Base-by-base conservation (phyloP, 2,329 filamentous ascomycete species). In the Diplodia seriata region DNA sequence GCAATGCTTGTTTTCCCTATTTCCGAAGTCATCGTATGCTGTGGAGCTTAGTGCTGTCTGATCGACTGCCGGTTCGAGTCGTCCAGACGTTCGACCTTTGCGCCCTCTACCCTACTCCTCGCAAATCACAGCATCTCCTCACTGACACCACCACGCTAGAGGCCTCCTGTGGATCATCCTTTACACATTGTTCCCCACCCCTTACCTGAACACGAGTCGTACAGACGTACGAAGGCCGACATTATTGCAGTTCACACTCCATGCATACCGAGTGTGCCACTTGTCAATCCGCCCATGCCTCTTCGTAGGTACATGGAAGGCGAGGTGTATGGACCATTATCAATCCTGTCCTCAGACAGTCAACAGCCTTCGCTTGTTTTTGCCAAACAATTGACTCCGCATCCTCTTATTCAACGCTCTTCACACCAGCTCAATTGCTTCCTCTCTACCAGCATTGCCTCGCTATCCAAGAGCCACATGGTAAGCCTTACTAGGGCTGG, bases 161-260 rank as follows among this genome's bases (percentile, higher is more conserved):
- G n/a, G 7, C 40, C 15, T n/a, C 40, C 3, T n/a, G 40, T 47
- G 40, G 18, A 47, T 47, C 40, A 18, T 23, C 7, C 14, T 57
- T 23, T 20, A 1, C 23, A 23, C 31, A 12, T 20, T 14, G 31
- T 11, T 40, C n/a, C 18, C 54, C 54, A 57, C 23, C 15, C 3
- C 43, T 36, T n/a, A 14, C 38, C 26, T 14, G 20, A 26, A n/a
- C 18, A 12, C 61, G 61, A 64, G 29, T 64, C 61, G 31, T 40
- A 12, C 47, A 33, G 61, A 64, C 61, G 61, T 64, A 38, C 50
- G 47, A 64, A 64, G 26, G n/a, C 23, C 20, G 29, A 26, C n/a
- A 47, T n/a, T 18, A 3, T 14, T 8, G 6, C 40, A n/a, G n/a
- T n/a, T n/a, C 15, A 18, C 40, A n/a, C 1, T 18, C 18, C 40